Base-by-base conservation (phyloP, 805 yeast species). In the Zygoascus flipseniorum region DNA sequence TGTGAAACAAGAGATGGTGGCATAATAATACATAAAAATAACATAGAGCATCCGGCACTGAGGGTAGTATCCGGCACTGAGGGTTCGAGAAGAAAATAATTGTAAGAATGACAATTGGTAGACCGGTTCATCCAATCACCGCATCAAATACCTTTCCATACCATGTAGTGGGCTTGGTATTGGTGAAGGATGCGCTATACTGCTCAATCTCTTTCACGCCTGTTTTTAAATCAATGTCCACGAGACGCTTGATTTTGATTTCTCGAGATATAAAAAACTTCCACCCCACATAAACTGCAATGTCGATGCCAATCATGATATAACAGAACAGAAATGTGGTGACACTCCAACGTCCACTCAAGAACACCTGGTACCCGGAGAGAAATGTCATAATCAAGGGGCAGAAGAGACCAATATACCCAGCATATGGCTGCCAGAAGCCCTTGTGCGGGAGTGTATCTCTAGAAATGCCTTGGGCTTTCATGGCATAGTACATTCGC, bases 371-470 rank as follows among this genome's bases (percentile, higher is more conserved):
- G 66, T 77, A 87, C 41, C 95, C 95, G 69, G 88, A 90, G 56
- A 87, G 74, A 56, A 86, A 74, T 28, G 79, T 77, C 63, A 88
- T 77, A 31, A 84, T 58, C 13, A 74, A 66, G 58, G 83, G 74
- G 58, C 78, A 73, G 51, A 74, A 68, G 3, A 79, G 69, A 2
- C 89, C 79, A 61, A 85, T 83, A 68, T 80, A 82, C 1, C 90
- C 86, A 55, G 73, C 68, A 57, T 65, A 77, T 2, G 95, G 93
- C 82, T 83, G 84, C 53, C 76, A 73, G n/a, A 63, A 64, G 8
- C 93, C 90, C 67, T 83, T 85, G 74, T 76, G 88, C 9, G 95
- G 93, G 54, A 87, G 73, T 10, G 77, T 75, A 60, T 83, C 82
- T 62, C 95, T 72, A 26, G 83, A 72, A 53, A 85, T 82, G 50